These are phyloP conservation scores for Diaporthe eres DNA, from an alignment of 2,329 filamentous ascomycete genomes.

Conservation along the genomic window DNA sequence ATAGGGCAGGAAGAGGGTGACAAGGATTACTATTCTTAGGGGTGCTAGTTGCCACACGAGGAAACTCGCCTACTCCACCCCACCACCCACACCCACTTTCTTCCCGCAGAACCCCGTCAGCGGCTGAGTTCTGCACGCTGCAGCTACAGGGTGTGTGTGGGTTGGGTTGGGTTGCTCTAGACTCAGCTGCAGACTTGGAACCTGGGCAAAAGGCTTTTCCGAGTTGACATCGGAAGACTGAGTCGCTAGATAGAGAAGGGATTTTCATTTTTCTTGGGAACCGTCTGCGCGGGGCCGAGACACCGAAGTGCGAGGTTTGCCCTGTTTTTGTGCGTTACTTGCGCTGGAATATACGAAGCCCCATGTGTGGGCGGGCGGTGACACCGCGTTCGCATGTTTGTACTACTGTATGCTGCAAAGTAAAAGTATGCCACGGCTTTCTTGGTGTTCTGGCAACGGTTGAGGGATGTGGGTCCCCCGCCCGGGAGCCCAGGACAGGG, in stretches of 20 bases:
- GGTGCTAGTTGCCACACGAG: conserved; percentile 3
- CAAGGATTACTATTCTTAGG: conserved; percentile 21
- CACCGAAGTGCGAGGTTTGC: background rate
- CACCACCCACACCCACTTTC: background rate
- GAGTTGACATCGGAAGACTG: background rate
- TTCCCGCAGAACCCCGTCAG: background rate
- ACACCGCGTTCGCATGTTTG: background rate
- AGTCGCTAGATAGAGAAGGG: background rate
- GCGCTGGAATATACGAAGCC: background rate
- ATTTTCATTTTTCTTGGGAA: background rate
- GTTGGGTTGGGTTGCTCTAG: background rate
- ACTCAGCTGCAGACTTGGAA: background rate
- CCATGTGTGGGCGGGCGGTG: background rate
- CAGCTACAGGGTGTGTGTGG: background rate
- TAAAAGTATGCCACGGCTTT: background rate
- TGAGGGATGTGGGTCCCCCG: conserved; percentile 15
- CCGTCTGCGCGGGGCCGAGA: background rate
- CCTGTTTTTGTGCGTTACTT: background rate
- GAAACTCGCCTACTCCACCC: background rate
- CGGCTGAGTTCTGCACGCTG: conserved; percentile 16
- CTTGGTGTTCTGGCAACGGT: background rate
- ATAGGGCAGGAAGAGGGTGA: background rate
- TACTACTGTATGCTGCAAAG: background rate
- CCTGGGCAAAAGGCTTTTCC: background rate
- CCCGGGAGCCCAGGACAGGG: background rate